These are phyloP conservation scores for Botrytis elliptica DNA, from an alignment of 2,329 filamentous ascomycete species.

Conservation along the genomic window DNA sequence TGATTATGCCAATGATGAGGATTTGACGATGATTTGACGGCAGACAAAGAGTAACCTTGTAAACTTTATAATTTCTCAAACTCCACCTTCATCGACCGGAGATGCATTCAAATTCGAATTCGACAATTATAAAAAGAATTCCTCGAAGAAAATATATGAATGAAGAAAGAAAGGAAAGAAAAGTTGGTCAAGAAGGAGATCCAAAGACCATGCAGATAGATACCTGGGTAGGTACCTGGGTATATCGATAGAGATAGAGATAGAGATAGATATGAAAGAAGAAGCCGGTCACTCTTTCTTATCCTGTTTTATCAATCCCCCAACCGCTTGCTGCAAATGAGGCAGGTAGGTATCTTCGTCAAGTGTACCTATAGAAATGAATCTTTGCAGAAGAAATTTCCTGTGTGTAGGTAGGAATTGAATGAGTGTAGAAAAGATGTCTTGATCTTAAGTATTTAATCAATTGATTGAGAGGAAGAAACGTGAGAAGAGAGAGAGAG, in stretches of 20 bases:
- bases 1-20: slow-evolving; percentile 25
- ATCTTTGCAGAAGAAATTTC: background rate
- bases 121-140: background rate
- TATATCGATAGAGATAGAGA: background rate
- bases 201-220: background rate
- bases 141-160: background rate
- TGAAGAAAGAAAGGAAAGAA: background rate
- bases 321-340: background rate
- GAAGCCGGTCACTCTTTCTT: background rate
- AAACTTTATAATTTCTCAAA: background rate
- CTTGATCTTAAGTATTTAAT: too few relatives aligned
- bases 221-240: background rate
- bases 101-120: background rate
- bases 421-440: background rate
- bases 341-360: background rate
- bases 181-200: background rate
- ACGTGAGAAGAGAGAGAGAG: background rate
- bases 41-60: background rate
- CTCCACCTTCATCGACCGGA: background rate
- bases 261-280: background rate
- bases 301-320: background rate
- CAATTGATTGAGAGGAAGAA: background rate
- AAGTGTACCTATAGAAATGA: background rate
- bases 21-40: background rate
- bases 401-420: too few relatives aligned